Evolutionary conservation across 2,329 filamentous ascomycete species (phyloP).

Genomic region (Diaporthe sp.): DNA sequence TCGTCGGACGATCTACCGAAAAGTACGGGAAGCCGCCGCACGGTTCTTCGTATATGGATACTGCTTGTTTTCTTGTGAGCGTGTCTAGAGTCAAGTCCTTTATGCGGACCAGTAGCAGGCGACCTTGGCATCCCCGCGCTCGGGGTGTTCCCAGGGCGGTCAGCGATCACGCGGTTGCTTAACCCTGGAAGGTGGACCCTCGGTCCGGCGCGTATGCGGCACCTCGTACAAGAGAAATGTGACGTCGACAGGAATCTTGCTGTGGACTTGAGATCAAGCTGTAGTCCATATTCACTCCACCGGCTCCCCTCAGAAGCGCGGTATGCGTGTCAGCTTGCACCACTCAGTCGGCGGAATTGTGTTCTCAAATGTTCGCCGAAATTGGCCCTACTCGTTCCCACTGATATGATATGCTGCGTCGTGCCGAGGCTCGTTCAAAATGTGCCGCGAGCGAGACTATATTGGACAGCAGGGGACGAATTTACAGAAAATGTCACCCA

Average conservation of each 20-base stretch:
- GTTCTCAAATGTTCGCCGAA: background rate
- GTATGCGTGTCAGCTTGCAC: background rate
- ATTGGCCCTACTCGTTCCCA: background rate
- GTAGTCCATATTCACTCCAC: background rate
- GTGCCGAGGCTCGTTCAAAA: background rate
- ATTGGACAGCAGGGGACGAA: background rate
- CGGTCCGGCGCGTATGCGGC: background rate
- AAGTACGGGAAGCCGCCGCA: background rate
- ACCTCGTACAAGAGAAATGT: background rate
- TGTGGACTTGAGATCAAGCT: background rate
- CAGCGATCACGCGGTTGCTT: conserved; percentile 22
- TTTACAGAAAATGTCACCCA: background rate
- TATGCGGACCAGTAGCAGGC: conserved; percentile 10
- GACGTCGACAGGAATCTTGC: background rate
- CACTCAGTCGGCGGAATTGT: background rate
- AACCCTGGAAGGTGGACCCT: conserved; percentile 11
- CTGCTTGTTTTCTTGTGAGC: background rate
- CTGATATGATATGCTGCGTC: background rate
- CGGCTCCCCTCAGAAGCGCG: background rate
- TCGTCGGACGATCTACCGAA: conserved; percentile 27
- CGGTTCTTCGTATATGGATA: background rate
- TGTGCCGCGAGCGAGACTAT: background rate
- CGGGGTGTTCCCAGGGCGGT: conserved; percentile 24
- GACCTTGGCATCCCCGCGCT: conserved; percentile 24
- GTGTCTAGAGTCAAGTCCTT: background rate